These are phyloP conservation scores for Phytomonas francai DNA, from an alignment of 208 protist species.

Conservation along the genomic window DNA sequence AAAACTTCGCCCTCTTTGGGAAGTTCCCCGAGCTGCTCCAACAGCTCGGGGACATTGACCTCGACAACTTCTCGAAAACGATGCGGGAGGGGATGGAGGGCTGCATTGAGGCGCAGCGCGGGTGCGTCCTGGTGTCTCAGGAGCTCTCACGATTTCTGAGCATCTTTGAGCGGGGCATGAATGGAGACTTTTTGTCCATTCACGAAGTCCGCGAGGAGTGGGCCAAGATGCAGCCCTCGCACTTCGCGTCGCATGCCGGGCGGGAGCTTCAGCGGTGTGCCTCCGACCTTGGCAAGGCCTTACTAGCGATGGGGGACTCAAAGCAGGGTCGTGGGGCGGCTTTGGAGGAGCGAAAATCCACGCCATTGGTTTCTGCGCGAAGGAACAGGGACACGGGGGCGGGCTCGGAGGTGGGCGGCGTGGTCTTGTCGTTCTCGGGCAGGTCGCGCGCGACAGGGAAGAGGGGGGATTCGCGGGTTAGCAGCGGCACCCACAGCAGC, in stretches of 20 bases:
- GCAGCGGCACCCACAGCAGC: too few relatives aligned
- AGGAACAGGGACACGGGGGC: background rate
- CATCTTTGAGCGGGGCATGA: conserved; percentile 48
- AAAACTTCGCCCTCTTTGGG: conserved; percentile 29
- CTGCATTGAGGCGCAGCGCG: conserved; percentile 30
- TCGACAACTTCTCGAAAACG: conserved; percentile 27
- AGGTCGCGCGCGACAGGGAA: too few relatives aligned
- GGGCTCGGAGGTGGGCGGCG: too few relatives aligned
- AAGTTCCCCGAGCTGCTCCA: conserved; percentile 19
- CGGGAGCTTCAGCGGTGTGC: conserved; percentile 21
- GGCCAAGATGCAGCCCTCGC: conserved; percentile 31
- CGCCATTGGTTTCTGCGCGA: background rate
- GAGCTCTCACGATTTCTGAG: conserved; percentile 39
- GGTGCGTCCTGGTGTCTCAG: conserved; percentile 19
- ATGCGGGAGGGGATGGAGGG: conserved; percentile 20
- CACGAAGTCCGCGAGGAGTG: conserved; percentile 54
- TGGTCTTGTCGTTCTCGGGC: too few relatives aligned
- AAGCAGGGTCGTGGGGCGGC: conserved; percentile 26
- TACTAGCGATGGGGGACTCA: conserved; percentile 34
- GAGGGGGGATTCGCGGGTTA: too few relatives aligned
- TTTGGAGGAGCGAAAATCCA: conserved; percentile 3
- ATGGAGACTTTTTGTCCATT: conserved; percentile 21
- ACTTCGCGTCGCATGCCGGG: conserved; percentile 25
- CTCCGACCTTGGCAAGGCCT: conserved; percentile 19
- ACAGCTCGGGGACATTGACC: conserved; percentile 28